Base-by-base conservation (phyloP, 768 basidiomycete species). In the Boletus patriciae region DNA sequence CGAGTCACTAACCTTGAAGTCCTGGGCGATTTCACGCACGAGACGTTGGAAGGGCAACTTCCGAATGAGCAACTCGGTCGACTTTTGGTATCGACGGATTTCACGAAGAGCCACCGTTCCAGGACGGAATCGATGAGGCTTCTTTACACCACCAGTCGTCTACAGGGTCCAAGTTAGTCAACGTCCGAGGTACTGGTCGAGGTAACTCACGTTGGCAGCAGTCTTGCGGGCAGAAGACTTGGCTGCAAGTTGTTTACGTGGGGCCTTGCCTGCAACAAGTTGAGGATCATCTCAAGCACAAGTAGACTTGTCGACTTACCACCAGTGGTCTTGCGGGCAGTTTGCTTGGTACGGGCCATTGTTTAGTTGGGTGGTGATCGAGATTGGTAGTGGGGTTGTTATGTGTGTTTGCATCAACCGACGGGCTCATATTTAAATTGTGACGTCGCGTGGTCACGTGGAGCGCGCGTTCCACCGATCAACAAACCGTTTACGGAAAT, bases 41-140 rank as follows among this genome's bases (percentile, higher is more conserved):
- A 93, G 85, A 61, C 91, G 85, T 79, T 93, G 89, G 87, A 94
- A 93, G 53, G 91, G 90, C 53, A 92, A 83, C 76, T 92, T 93
- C 69, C 90, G 83, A 70, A 93, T 92, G 52, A 93, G 80, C 57
- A 92, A 79, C 77, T 93, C 89, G 51, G 90, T 92, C 59, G 88
- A 90, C 78, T 89, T 90, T 77, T 93, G 91, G 81, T 92, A 92
- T 44, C 89, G 83, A 73, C 89, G 76, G 69, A 93, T 92, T 78
- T 93, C 92, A 77, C 90, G 89, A 63, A 94, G 87, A 62, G 92
- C 91, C 64, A 93, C 92, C 34, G 91, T 92, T 76, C 92, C 83
- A 45, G 85, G 85, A 65, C 85, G 78, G 82, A 90, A 91, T 59
- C 90, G 83, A 80, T 92, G 91, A 61, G 90, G 91, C 82, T 93